phyloP scores from a whole-genome alignment of 495 filamentous ascomycete genomes.

The Talaromyces stipitatus region DNA sequence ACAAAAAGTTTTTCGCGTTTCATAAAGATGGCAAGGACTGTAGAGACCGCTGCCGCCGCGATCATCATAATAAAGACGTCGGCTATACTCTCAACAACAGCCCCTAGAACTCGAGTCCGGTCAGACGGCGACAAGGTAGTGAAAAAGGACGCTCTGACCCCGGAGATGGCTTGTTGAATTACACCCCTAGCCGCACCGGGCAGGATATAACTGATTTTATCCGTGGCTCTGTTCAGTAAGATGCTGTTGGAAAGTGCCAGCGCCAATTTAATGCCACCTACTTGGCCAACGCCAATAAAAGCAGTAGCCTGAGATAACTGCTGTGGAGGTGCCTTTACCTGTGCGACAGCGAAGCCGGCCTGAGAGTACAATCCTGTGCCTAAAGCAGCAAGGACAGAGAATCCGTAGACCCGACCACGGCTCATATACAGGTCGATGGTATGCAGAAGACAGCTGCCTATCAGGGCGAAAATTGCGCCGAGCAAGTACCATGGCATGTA shows the following conservation, averaged over 20 bases:
- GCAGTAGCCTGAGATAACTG: background rate
- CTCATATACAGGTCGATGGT: slow-evolving; percentile 26
- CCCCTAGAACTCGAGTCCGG: slow-evolving; percentile 8
- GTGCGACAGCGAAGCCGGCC: background rate
- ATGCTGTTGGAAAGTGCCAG: slow-evolving; percentile 3
- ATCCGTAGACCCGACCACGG: slow-evolving; percentile 42
- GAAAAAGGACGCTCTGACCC: slow-evolving; percentile 6
- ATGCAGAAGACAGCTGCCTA: slow-evolving; percentile 40
- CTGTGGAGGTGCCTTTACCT: slow-evolving; percentile 1
- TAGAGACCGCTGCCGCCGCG: slow-evolving; percentile 9
- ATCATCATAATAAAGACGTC: slow-evolving; percentile 19
- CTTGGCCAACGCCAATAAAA: background rate
- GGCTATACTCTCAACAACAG: slow-evolving; percentile 14
- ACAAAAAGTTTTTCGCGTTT: slow-evolving; percentile 17
- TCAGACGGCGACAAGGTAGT: background rate
- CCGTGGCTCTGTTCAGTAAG: background rate
- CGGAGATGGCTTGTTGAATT: slow-evolving; percentile 8
- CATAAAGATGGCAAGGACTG: slow-evolving; percentile 10
- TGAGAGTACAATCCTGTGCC: background rate
- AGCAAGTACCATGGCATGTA: slow-evolving; percentile 50
- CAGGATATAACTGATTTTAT: background rate
- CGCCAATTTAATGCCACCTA: background rate
- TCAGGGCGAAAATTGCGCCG: slow-evolving; percentile 32
- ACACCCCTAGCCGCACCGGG: background rate
- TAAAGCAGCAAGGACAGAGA: slow-evolving; percentile 18